Conservation (phyloP, 164 flowering plant species). For the Vitis riparia region DNA sequence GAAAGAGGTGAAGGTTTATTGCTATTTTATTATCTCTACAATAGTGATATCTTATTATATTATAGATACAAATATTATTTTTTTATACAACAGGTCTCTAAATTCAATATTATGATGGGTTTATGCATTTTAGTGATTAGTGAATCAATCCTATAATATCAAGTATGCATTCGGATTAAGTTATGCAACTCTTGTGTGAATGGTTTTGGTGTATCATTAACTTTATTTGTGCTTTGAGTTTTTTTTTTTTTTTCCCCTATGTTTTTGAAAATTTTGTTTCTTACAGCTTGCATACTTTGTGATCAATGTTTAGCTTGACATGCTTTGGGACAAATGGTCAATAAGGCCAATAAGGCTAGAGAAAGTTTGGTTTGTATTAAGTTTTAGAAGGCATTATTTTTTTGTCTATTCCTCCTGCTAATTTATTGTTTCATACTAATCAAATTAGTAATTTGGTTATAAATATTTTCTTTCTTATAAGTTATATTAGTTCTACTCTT, state of each 20-base stretch:
- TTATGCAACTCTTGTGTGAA: neutral
- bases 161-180: neutral
- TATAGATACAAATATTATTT: slow-evolving; percentile 1
- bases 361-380: too few species aligned
- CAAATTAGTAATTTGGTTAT: too few species aligned
- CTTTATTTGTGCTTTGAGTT: neutral
- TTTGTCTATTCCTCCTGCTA: too few species aligned
- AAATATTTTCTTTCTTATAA: too few species aligned
- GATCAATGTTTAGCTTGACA: neutral
- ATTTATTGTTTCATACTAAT: too few species aligned
- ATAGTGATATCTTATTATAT: slow-evolving; percentile 5
- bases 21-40: slow-evolving; percentile 23
- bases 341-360: neutral
- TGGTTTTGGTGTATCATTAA: neutral
- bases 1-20: slow-evolving; percentile 94
- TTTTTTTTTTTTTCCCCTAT: neutral
- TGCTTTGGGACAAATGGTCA: neutral
- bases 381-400: too few species aligned
- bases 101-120: neutral
- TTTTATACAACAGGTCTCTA: neutral
- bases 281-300: neutral
- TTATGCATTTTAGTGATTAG: neutral
- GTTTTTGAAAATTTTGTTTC: neutral
- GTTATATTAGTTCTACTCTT: too few species aligned
- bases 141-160: neutral